phyloP scores from a whole-genome alignment of 306 rosid genomes.

The Quercus aquifolioides region DNA sequence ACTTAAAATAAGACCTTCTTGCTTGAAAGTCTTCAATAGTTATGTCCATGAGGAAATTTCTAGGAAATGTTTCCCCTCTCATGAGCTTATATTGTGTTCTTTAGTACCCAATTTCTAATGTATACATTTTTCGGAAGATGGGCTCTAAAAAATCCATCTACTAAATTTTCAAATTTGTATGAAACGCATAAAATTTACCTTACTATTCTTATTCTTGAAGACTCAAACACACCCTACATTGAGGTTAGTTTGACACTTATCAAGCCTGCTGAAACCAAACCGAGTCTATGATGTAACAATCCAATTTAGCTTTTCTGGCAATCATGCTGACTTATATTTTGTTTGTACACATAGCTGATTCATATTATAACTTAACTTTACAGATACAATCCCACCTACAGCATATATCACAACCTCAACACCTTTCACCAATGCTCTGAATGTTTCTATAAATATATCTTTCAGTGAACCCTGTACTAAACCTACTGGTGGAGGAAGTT shows the following conservation, averaged over 20 bases:
- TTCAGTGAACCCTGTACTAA: slow-evolving; percentile 65
- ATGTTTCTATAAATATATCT: slow-evolving; percentile 71
- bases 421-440: slow-evolving; percentile 57
- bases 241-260: not conserved
- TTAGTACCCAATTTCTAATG: not conserved
- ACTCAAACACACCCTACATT: not conserved
- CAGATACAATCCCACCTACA: slow-evolving; percentile 85
- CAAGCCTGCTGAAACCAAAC: not conserved
- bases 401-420: slow-evolving; percentile 60
- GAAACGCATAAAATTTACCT: not conserved
- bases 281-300: not conserved
- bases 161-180: not conserved
- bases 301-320: not conserved
- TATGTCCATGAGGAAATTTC: not conserved
- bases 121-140: not conserved
- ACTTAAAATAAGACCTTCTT: not conserved
- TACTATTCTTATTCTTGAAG: not conserved
- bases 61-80: not conserved
- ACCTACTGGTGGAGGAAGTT: slow-evolving; percentile 49
- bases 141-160: not conserved
- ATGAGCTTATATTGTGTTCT: not conserved
- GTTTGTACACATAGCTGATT: not conserved
- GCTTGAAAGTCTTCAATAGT: not conserved
- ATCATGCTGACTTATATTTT: not conserved
- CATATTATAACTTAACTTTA: slow-evolving; percentile 10